These are phyloP conservation scores for Hibiscus mutabilis DNA, from an alignment of 345 rosid genomes.

Conservation along the genomic window DNA sequence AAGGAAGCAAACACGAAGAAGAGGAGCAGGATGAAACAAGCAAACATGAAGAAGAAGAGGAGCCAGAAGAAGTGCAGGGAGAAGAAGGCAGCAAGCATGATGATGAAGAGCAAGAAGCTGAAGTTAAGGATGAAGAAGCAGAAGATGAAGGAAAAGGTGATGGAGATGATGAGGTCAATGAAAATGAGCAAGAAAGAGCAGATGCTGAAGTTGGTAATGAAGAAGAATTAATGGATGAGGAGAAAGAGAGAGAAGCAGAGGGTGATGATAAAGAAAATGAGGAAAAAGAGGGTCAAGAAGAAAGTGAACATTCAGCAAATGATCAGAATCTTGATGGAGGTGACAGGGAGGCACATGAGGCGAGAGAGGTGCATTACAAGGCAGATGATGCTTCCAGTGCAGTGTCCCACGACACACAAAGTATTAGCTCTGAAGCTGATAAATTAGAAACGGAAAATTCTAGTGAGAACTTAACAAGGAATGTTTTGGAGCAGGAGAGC, in stretches of 20 bases:
- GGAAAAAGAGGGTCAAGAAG: conserved; percentile 25
- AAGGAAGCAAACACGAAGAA: conserved; percentile 16
- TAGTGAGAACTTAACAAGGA: conserved; percentile 21
- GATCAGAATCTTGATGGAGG: conserved; percentile 1
- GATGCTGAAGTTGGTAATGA: conserved; percentile 37
- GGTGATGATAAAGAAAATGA: conserved; percentile 26
- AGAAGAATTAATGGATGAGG: conserved; percentile 49
- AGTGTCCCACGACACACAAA: conserved; percentile 66
- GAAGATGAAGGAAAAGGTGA: conserved; percentile 30
- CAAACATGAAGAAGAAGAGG: conserved; percentile 7
- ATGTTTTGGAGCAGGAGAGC: conserved; percentile 18
- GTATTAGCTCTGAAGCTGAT: conserved; percentile 28
- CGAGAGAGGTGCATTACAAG: conserved; percentile 8
- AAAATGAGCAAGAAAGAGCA: conserved; percentile 37
- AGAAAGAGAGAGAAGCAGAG: conserved; percentile 36
- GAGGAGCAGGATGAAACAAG: conserved; percentile 30
- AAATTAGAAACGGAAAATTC: conserved; percentile 33
- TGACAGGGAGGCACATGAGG: background rate
- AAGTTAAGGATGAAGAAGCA: conserved; percentile 26
- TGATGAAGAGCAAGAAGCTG: conserved; percentile 35
- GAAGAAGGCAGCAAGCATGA: conserved; percentile 33
- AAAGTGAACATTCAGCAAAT: conserved; percentile 18
- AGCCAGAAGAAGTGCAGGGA: conserved; percentile 27
- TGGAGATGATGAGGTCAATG: conserved; percentile 29
- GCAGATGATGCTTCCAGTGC: conserved; percentile 96